phyloP scores from a whole-genome alignment of 306 rosid species.

The Castanospermum australe region DNA sequence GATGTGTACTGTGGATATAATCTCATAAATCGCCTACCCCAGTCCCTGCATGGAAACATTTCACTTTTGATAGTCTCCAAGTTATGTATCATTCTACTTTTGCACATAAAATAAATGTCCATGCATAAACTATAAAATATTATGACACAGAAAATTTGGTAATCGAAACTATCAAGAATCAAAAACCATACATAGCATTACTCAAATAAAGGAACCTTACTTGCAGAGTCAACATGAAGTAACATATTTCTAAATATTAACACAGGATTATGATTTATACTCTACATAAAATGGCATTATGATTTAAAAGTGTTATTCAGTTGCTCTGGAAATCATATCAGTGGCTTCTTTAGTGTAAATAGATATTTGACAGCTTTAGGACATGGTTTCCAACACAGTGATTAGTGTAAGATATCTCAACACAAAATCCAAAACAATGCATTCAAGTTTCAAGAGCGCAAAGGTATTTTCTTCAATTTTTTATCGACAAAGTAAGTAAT shows the following conservation, averaged over 20 bases:
- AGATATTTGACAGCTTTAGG: background rate
- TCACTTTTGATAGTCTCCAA: background rate
- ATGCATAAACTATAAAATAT: background rate
- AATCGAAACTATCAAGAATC: background rate
- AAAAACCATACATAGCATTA: background rate
- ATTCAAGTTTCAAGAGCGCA: background rate
- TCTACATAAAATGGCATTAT: background rate
- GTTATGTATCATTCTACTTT: slow-evolving; percentile 7
- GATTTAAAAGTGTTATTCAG: background rate
- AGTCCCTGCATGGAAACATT: slow-evolving; percentile 68
- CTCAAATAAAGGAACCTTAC: background rate
- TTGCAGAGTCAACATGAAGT: background rate
- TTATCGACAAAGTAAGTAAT: background rate
- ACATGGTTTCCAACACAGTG: background rate
- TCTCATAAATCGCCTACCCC: slow-evolving; percentile 95
- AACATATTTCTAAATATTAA: background rate
- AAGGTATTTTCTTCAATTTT: background rate
- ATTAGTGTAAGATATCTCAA: background rate
- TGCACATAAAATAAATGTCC: background rate
- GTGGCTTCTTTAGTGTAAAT: background rate
- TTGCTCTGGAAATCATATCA: background rate
- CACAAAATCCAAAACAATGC: slow-evolving; percentile 5
- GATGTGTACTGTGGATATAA: slow-evolving; percentile 67
- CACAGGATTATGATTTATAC: background rate
- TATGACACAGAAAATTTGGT: background rate